phyloP scores from a whole-genome alignment of 768 basidiomycete species.

The Omphalotus guepiniiformis region DNA sequence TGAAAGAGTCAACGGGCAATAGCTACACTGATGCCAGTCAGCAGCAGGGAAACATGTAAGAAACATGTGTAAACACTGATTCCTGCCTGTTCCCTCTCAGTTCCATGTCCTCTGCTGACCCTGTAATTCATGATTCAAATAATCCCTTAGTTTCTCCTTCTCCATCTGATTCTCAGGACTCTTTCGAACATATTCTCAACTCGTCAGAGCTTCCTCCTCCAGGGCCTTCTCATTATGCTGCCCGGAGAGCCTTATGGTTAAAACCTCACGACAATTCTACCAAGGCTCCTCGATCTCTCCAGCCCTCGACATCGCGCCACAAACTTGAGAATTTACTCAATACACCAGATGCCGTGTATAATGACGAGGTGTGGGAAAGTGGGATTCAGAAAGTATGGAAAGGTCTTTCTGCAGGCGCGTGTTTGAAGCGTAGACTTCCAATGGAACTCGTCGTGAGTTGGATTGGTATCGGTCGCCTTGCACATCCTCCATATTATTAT shows the following conservation, averaged over 20 bases:
- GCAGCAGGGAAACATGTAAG: too few species aligned
- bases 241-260: constrained; percentile 63
- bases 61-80: background rate
- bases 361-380: constrained; percentile 50
- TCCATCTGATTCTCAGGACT: constrained; percentile 9
- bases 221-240: constrained; percentile 60
- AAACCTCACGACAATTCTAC: constrained; percentile 21
- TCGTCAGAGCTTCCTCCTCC: constrained; percentile 47
- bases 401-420: constrained; percentile 53
- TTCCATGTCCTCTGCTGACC: constrained; percentile 1
- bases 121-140: constrained; percentile 11
- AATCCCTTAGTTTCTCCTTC: constrained; percentile 6
- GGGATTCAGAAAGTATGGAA: constrained; percentile 63
- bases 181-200: constrained; percentile 39
- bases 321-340: constrained; percentile 50
- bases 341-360: constrained; percentile 41
- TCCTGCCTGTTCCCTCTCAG: background rate
- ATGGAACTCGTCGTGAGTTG: constrained; percentile 57
- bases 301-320: constrained; percentile 34
- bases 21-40: background rate
- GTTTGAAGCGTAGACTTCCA: constrained; percentile 57
- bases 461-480: background rate
- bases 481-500: background rate
- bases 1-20: constrained; percentile 12
- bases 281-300: constrained; percentile 15